Percentiles rank a stretch among this genome's conserved stretches.
Evolutionary conservation across 352 stramenopile species (phyloP).

Genomic region (Globisporangium cederbergense): DNA sequence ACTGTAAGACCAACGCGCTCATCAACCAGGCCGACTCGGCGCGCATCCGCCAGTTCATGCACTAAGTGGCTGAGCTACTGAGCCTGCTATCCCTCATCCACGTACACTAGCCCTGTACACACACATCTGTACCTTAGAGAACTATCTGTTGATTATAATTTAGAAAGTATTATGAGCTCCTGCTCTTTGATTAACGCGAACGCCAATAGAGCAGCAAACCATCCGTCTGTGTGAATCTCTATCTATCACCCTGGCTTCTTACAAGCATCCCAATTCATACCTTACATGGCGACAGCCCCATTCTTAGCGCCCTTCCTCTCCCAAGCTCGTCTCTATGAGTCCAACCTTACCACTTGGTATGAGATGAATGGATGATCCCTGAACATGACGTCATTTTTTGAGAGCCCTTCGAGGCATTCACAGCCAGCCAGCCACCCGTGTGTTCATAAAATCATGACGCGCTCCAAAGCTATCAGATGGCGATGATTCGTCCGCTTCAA

Average conservation of each 20-base stretch:
- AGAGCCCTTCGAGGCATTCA: too few species aligned
- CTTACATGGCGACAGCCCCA: neutral
- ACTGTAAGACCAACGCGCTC: constrained; percentile 84
- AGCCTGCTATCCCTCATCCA: neutral
- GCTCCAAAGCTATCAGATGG: too few species aligned
- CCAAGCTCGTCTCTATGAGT: too few species aligned
- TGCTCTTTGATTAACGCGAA: neutral
- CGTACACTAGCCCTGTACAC: constrained; percentile 1
- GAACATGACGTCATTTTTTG: too few species aligned
- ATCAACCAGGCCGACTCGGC: constrained; percentile 73
- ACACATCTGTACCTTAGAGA: constrained; percentile 14
- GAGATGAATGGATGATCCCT: too few species aligned
- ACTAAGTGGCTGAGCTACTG: constrained; percentile 22
- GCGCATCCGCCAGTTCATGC: constrained; percentile 51
- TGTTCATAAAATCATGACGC: too few species aligned
- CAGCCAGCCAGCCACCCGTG: too few species aligned
- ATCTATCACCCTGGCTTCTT: neutral
- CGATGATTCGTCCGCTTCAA: too few species aligned
- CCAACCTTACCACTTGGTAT: too few species aligned
- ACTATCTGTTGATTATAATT: constrained; percentile 19
- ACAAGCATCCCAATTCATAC: too few species aligned
- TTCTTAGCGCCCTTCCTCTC: too few species aligned
- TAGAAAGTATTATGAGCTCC: constrained; percentile 20
- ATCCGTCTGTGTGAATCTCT: neutral
- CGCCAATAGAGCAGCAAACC: neutral